Conservation (phyloP, 192 early-diverging fungal genomes). For the Backusella morwellensis region DNA sequence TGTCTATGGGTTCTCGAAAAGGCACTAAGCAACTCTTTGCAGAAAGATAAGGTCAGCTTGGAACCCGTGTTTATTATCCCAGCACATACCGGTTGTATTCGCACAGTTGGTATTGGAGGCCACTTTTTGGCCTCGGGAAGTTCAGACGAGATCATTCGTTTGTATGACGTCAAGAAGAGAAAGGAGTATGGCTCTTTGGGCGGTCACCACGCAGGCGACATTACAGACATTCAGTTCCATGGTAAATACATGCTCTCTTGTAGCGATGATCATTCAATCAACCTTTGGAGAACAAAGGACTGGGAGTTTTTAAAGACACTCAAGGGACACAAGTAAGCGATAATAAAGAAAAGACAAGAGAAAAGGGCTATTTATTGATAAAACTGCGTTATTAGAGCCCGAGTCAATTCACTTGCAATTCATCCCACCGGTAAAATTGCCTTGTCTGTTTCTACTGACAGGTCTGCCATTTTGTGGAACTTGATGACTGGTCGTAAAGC, state of each 20-base stretch:
- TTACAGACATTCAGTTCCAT: constrained; percentile 84
- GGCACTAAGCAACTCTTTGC: not conserved
- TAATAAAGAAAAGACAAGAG: not conserved
- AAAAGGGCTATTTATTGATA: not conserved
- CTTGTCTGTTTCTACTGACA: constrained; percentile 75
- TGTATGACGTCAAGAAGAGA: constrained; percentile 85
- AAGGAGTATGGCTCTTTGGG: constrained; percentile 90
- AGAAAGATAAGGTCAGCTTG: constrained; percentile 40
- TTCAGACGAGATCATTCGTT: constrained; percentile 87
- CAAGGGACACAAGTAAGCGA: constrained; percentile 68
- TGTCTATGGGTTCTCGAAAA: not conserved
- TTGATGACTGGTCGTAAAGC: constrained; percentile 73
- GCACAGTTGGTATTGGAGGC: constrained; percentile 73
- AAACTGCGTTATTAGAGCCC: constrained; percentile 42
- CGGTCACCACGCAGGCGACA: constrained; percentile 86
- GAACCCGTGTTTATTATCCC: constrained; percentile 91
- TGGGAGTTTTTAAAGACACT: constrained; percentile 95
- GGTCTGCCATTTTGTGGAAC: constrained; percentile 74
- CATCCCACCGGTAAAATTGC: constrained; percentile 97
- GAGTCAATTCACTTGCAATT: constrained; percentile 78
- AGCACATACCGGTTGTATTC: constrained; percentile 94
- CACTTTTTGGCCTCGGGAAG: constrained; percentile 91
- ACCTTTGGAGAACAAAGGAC: constrained; percentile 91
- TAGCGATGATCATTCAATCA: constrained; percentile 86
- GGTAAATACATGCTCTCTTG: constrained; percentile 84